Conservation (phyloP, 768 basidiomycete genomes). For the Boletus vinaceobasis region DNA sequence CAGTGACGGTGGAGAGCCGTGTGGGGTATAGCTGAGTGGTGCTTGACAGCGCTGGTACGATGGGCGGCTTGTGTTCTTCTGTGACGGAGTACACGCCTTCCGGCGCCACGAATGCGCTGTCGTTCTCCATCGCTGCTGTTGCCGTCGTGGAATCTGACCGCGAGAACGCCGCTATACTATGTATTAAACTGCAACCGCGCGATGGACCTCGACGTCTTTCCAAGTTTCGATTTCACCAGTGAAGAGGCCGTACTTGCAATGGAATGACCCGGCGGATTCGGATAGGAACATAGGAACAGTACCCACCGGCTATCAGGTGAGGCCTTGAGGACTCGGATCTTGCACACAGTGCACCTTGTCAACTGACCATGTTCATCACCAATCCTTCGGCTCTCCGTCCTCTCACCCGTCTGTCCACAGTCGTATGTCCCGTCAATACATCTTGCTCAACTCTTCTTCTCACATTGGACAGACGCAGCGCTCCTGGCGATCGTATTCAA, state of each 20-base stretch:
- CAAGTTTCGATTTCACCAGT: neutral
- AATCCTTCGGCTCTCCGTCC: slow-evolving; percentile 15
- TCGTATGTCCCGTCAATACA: slow-evolving; percentile 13
- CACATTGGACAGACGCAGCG: neutral
- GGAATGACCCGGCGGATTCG: neutral
- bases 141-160: slow-evolving; percentile 12
- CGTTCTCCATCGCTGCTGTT: slow-evolving; percentile 62
- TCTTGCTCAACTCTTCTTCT: neutral
- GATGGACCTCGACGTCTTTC: neutral
- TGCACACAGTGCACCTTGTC: slow-evolving; percentile 10
- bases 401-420: slow-evolving; percentile 12
- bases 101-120: slow-evolving; percentile 81
- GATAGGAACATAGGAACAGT: no score
- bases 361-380: slow-evolving; percentile 22
- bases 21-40: slow-evolving; percentile 50
- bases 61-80: slow-evolving; percentile 75
- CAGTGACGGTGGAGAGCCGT: slow-evolving; percentile 54
- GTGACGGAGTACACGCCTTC: slow-evolving; percentile 88
- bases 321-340: slow-evolving; percentile 25
- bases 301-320: slow-evolving; percentile 9
- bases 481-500: slow-evolving; percentile 47
- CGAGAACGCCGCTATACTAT: slow-evolving; percentile 9
- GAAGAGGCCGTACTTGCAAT: neutral
- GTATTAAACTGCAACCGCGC: neutral
- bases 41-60: slow-evolving; percentile 38